Conservation (phyloP, 1,139 yeast genomes). For the Saccharomyces hybrid region DNA sequence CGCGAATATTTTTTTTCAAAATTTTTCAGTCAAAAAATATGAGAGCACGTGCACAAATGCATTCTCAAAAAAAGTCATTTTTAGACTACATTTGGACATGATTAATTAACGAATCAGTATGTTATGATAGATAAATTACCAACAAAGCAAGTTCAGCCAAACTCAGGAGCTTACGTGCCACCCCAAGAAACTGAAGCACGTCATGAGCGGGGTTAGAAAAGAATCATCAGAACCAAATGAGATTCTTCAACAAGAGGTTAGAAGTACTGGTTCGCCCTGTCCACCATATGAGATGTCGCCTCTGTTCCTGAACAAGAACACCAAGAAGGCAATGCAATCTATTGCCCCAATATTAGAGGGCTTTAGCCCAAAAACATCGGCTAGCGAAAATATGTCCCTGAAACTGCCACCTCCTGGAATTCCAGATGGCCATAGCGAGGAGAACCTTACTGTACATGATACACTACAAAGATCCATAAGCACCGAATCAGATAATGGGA, state of each 20-base stretch:
- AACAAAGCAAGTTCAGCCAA: background rate
- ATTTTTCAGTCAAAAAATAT: constrained; percentile 1
- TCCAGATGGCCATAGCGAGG: constrained; percentile 16
- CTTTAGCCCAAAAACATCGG: constrained; percentile 64
- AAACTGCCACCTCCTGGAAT: constrained; percentile 34
- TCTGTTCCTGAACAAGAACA: constrained; percentile 28
- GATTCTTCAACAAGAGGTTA: constrained; percentile 7
- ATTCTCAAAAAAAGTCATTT: background rate
- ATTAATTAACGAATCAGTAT: background rate
- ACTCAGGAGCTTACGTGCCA: background rate
- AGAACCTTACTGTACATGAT: constrained; percentile 23
- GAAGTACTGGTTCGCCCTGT: constrained; percentile 3
- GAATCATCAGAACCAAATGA: background rate
- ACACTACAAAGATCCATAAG: constrained; percentile 24
- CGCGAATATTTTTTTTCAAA: constrained; percentile 3
- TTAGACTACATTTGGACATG: background rate
- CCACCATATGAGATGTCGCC: constrained; percentile 28
- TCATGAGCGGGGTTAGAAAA: constrained; percentile 5
- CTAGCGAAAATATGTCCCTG: constrained; percentile 43
- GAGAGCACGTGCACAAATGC: background rate
- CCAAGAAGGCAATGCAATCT: constrained; percentile 60
- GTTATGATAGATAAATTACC: background rate
- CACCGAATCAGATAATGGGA: constrained; percentile 1
- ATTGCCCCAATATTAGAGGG: constrained; percentile 70
- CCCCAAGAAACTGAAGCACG: background rate